phyloP scores from a whole-genome alignment of 73 alveolate species.

The Diophrys appendiculata region DNA sequence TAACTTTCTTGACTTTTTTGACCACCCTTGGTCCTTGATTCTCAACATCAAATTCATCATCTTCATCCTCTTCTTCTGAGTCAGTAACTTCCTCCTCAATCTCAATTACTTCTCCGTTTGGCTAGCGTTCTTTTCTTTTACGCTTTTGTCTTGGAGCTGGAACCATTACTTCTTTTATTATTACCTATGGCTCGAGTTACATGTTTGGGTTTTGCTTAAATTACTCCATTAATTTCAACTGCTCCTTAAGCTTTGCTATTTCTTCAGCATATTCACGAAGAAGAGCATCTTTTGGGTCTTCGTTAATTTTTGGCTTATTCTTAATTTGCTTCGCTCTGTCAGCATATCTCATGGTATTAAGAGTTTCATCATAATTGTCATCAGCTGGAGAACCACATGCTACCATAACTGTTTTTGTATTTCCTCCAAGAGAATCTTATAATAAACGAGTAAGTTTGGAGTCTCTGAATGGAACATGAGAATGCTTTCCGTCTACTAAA shows the following conservation, averaged over 20 bases:
- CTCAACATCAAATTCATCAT: background rate
- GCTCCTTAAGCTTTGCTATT: conserved; percentile 63
- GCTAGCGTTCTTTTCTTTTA: conserved; percentile 34
- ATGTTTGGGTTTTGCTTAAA: conserved; percentile 9
- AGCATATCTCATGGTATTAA: conserved; percentile 96
- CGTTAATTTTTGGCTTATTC: conserved; percentile 95
- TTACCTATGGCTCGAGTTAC: too few relatives aligned
- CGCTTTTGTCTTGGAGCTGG: conserved; percentile 35
- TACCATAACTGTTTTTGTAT: conserved; percentile 98
- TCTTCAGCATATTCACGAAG: conserved; percentile 95
- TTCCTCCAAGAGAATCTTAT: conserved; percentile 98
- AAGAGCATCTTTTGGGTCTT: conserved; percentile 99
- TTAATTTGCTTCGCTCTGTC: conserved; percentile 95
- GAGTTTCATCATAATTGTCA: conserved; percentile 96
- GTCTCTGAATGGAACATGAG: conserved; percentile 88
- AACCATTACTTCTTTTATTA: conserved; percentile 17
- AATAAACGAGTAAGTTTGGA: conserved; percentile 82
- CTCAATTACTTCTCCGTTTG: too few relatives aligned
- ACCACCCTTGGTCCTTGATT: conserved; percentile 14
- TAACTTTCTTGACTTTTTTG: conserved; percentile 15
- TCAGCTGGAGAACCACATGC: conserved; percentile 97
- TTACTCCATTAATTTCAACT: conserved; percentile 3
- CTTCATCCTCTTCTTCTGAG: background rate
- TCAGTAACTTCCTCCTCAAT: conserved; percentile 18
- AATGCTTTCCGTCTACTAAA: conserved; percentile 69